Percentiles rank a stretch among this genome's conserved stretches.
Conservation (phyloP, 768 basidiomycete genomes). For the Lactarius trivialis region DNA sequence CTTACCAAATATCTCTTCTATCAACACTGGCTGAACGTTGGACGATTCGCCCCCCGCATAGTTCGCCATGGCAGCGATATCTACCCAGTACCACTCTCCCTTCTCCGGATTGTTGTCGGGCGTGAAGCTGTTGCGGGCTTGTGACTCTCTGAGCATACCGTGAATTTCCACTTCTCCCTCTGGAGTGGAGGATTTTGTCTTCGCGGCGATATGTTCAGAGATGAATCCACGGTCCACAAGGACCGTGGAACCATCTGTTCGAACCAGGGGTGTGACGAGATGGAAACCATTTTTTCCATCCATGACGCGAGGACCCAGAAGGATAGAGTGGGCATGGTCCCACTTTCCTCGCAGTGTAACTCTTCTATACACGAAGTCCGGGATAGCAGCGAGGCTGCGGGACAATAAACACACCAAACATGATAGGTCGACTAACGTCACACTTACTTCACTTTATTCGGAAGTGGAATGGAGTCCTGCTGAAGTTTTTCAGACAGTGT, state of each 20-base stretch:
- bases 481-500: conserved; percentile 88
- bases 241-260: conserved; percentile 75
- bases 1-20: conserved; percentile 90
- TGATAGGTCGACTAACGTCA: conserved; percentile 13
- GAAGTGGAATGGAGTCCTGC: conserved; percentile 69
- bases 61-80: conserved; percentile 74
- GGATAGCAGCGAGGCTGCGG: conserved; percentile 60
- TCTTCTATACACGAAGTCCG: conserved; percentile 86
- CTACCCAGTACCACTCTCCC: conserved; percentile 90
- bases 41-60: conserved; percentile 65
- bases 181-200: conserved; percentile 33
- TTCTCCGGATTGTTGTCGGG: conserved; percentile 78
- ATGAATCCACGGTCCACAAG: conserved; percentile 94
- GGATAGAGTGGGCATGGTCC: conserved; percentile 70
- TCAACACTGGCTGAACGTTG: conserved; percentile 77
- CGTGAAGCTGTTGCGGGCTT: conserved; percentile 71
- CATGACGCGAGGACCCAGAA: conserved; percentile 79
- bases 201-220: conserved; percentile 44
- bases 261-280: conserved; percentile 78
- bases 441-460: conserved; percentile 79
- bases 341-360: conserved; percentile 74
- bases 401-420: conserved; percentile 23
- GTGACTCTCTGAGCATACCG: conserved; percentile 82
- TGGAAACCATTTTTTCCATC: conserved; percentile 87
- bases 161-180: conserved; percentile 61